Conservation (phyloP, 352 stramenopile genomes). For the Globisporangium barbulae region DNA sequence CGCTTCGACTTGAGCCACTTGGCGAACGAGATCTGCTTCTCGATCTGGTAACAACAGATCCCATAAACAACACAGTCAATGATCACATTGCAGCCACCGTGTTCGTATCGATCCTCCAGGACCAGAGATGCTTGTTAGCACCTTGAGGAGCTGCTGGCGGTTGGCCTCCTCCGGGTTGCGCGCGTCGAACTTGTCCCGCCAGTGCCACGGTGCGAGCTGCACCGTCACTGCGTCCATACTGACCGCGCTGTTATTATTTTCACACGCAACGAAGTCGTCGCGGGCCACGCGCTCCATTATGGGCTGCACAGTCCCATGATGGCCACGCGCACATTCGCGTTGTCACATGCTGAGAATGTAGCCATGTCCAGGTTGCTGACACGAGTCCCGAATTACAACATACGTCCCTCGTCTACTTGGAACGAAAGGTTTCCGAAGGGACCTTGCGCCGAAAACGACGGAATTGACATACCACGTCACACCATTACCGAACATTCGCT, state of each 20-base stretch:
- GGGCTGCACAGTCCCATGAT: background rate
- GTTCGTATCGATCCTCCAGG: too few relatives aligned
- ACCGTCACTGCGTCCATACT: conserved; percentile 9
- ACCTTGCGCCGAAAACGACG: too few relatives aligned
- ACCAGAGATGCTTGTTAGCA: conserved; percentile 2
- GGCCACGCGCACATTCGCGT: too few relatives aligned
- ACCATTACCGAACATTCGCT: too few relatives aligned
- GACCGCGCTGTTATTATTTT: background rate
- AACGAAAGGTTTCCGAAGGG: too few relatives aligned
- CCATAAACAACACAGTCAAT: background rate
- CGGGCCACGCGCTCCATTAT: background rate
- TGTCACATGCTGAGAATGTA: background rate
- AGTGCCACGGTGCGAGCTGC: conserved; percentile 43
- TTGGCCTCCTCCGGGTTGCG: conserved; percentile 36
- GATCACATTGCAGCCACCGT: background rate
- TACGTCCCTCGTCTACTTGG: background rate
- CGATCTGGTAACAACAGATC: conserved; percentile 24
- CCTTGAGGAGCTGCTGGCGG: conserved; percentile 49
- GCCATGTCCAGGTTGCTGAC: background rate
- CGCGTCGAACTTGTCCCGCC: conserved; percentile 51
- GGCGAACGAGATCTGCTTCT: conserved; percentile 38
- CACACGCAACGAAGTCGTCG: background rate
- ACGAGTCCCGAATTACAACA: conserved; percentile 5
- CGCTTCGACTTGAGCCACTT: conserved; percentile 45
- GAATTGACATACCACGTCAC: too few relatives aligned